Base-by-base conservation (phyloP, 129 eudicot species). In the Daucus carota region DNA sequence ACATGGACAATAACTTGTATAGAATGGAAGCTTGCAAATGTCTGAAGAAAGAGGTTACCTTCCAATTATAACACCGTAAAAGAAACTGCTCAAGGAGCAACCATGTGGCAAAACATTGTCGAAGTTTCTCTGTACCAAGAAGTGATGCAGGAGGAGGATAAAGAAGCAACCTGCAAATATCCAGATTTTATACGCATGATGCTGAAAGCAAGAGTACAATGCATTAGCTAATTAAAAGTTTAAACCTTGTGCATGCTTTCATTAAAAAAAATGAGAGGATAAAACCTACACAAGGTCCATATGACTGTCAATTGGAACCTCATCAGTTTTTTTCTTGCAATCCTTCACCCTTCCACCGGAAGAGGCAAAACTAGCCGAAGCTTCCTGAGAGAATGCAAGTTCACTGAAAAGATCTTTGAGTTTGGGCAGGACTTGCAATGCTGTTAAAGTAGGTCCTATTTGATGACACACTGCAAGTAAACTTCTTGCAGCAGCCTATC, bases 21-120 rank as follows among this genome's bases (percentile, higher is more conserved):
- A 40, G 50, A 48, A 45, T 33, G 34, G 17, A 12, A 50, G 66
- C 44, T 52, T 34, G 46, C 33, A 15, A 77, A 31, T 38, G 7
- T 57, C 31, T 63, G 14, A 76, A 50, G 71, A 47, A 44, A 54
- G 69, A 42, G 31, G 59, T 78, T 60, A 93, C 99, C 90, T 92
- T 92, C 99, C 99, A 95, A 44, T 87, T 88, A 81, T 95, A 85
- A 77, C 78, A 81, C 81, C 96, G 85, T 29, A 87, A 76, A 78
- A 95, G 97, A 90, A 86, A 86, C 77, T 95, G 92, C 84, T 95
- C 99, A 72, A 95, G 96, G 81, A 91, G 87, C 88, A 95, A 89
- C 99, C 99, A 95, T 73, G 99, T 91, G 46, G 94, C 84, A 86
- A 97, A 95, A 75, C 91, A 87, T 60, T 92, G 93, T 52, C 96